A percentile compares a stretch with the other conserved stretches of the same genome.
These are phyloP conservation scores for Phytopythium chamaehyphon DNA, from an alignment of 352 stramenopile genomes.

Conservation along the genomic window DNA sequence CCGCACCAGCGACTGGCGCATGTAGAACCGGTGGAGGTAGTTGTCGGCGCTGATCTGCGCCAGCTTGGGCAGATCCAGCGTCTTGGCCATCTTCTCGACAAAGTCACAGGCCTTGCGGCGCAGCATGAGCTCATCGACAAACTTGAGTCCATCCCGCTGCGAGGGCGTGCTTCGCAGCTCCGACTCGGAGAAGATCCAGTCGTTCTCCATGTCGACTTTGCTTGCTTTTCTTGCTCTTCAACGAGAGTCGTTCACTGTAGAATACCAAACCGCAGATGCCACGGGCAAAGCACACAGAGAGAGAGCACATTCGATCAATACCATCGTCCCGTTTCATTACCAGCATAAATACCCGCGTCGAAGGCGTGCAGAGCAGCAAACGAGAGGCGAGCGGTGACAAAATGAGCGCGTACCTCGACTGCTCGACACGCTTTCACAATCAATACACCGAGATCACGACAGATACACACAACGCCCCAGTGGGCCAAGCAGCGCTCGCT, in stretches of 20 bases:
- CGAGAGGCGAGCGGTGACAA: too few species aligned
- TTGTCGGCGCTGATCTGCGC: conserved; percentile 81
- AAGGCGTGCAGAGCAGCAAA: too few species aligned
- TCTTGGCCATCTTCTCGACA: conserved; percentile 83
- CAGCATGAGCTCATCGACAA: conserved; percentile 60
- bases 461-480: conserved; percentile 4
- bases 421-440: not conserved
- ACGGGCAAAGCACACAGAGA: conserved; percentile 7
- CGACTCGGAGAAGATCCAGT: conserved; percentile 78
- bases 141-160: conserved; percentile 72
- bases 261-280: conserved; percentile 5
- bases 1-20: conserved; percentile 76
- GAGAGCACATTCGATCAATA: conserved; percentile 5
- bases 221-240: not conserved
- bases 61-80: conserved; percentile 75
- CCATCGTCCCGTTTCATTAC: conserved; percentile 5
- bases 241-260: too few species aligned
- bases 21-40: conserved; percentile 88
- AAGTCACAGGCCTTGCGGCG: conserved; percentile 79
- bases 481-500: conserved; percentile 2
- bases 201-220: conserved; percentile 42
- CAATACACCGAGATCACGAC: conserved; percentile 1
- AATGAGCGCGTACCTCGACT: conserved; percentile 7
- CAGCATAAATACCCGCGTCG: conserved; percentile 2
- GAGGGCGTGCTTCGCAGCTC: conserved; percentile 69